phyloP scores from a whole-genome alignment of 2,329 filamentous ascomycete species.

The Pseudogymnoascus sp. region DNA sequence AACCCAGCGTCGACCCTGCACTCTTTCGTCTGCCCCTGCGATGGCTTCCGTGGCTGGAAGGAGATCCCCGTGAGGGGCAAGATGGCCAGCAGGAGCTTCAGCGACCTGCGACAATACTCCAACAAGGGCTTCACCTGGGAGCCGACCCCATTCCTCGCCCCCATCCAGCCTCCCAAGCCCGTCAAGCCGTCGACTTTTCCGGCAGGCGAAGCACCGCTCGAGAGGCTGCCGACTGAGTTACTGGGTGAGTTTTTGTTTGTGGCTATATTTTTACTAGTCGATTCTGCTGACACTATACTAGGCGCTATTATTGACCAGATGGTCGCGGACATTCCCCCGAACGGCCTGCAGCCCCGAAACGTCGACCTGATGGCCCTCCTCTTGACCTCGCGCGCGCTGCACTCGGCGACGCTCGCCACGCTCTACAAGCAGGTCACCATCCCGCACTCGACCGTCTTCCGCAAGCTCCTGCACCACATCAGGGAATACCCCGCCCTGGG shows the following conservation, averaged over 20 bases:
- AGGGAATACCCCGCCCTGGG: slow-evolving; percentile 59
- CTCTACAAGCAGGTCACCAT: slow-evolving; percentile 75
- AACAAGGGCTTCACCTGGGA: slow-evolving; percentile 45
- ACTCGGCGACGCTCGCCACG: slow-evolving; percentile 64
- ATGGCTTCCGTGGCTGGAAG: slow-evolving; percentile 56
- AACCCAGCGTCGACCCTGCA: slow-evolving; percentile 49
- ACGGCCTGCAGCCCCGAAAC: slow-evolving; percentile 68
- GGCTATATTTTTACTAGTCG: slow-evolving; percentile 16
- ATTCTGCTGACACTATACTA: slow-evolving; percentile 29
- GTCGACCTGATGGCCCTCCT: slow-evolving; percentile 69
- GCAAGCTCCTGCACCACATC: slow-evolving; percentile 68
- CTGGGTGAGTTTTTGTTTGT: slow-evolving; percentile 47
- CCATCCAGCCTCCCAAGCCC: slow-evolving; percentile 24
- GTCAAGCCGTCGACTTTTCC: slow-evolving; percentile 23
- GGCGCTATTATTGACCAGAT: slow-evolving; percentile 68
- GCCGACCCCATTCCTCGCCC: slow-evolving; percentile 17
- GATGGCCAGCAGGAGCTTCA: slow-evolving; percentile 52
- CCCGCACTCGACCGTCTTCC: slow-evolving; percentile 75
- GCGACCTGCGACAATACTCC: slow-evolving; percentile 46
- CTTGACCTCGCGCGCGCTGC: slow-evolving; percentile 65
- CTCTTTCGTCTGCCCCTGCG: slow-evolving; percentile 49
- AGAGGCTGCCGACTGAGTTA: slow-evolving; percentile 62
- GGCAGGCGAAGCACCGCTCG: slow-evolving; percentile 50
- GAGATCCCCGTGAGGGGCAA: slow-evolving; percentile 52
- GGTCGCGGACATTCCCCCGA: slow-evolving; percentile 65